These are phyloP conservation scores for Aspergillus sp. DNA, from an alignment of 2,329 filamentous ascomycete genomes.

Conservation along the genomic window DNA sequence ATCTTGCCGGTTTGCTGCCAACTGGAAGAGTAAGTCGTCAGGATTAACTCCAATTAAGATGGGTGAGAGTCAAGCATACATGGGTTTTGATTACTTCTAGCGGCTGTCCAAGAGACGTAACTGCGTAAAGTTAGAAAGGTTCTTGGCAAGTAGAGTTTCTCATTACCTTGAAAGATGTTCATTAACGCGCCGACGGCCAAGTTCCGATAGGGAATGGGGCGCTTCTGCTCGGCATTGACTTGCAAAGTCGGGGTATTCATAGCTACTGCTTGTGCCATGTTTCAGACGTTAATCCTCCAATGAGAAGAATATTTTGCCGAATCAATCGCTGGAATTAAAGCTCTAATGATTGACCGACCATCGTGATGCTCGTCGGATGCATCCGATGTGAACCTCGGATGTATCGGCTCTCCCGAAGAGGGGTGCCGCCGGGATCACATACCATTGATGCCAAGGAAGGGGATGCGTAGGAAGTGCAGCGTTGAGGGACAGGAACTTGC, in stretches of 20 bases:
- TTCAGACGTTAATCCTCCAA: too few relatives aligned
- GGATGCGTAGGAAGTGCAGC: too few relatives aligned
- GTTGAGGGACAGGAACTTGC: too few relatives aligned
- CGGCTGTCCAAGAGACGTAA: conserved; percentile 2
- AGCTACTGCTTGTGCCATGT: neutral
- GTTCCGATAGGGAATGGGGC: conserved; percentile 9
- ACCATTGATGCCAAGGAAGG: too few relatives aligned
- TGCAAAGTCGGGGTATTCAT: neutral
- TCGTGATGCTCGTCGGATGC: too few relatives aligned
- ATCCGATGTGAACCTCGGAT: too few relatives aligned
- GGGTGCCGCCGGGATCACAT: too few relatives aligned
- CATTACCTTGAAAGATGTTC: conserved; percentile 10
- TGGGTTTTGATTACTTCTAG: conserved; percentile 11
- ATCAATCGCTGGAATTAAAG: too few relatives aligned
- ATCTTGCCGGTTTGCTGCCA: conserved; percentile 6
- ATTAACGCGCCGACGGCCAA: conserved; percentile 7
- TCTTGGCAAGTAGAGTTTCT: neutral
- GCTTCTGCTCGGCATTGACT: neutral
- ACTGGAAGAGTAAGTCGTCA: neutral
- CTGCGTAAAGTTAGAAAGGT: neutral
- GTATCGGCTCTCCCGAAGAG: too few relatives aligned
- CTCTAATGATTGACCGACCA: too few relatives aligned
- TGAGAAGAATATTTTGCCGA: too few relatives aligned
- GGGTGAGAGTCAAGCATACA: neutral
- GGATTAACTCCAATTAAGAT: too few relatives aligned